phyloP scores from a whole-genome alignment of 768 basidiomycete genomes.

The Pulveroboletus ravenelii region DNA sequence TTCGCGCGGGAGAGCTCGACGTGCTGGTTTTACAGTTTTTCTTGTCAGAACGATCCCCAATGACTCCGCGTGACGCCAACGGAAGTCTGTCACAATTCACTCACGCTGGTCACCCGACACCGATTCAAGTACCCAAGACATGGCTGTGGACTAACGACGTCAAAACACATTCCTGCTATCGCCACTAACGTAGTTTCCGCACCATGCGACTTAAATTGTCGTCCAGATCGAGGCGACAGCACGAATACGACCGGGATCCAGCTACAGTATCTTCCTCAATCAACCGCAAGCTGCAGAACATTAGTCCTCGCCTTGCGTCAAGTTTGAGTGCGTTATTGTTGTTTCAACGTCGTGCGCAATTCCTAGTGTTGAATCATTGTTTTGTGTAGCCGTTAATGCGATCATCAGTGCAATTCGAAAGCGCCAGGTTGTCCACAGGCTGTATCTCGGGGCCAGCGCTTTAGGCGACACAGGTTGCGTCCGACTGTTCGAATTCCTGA shows the following conservation, averaged over 20 bases:
- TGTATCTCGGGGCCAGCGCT: conserved; percentile 52
- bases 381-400: conserved; percentile 42
- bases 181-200: not conserved
- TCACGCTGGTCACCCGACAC: conserved; percentile 10
- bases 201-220: conserved; percentile 25
- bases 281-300: conserved; percentile 20
- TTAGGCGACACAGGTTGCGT: conserved; percentile 56
- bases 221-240: conserved; percentile 20
- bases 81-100: not conserved
- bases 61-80: too few relatives aligned
- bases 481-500: conserved; percentile 50
- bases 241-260: conserved; percentile 25
- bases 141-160: not conserved
- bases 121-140: not conserved
- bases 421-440: conserved; percentile 46
- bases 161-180: not conserved
- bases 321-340: conserved; percentile 18
- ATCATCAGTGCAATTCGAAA: conserved; percentile 45
- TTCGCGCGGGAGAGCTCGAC: too few relatives aligned
- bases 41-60: too few relatives aligned
- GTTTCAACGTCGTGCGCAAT: not conserved
- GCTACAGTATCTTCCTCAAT: conserved; percentile 27
- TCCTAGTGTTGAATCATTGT: not conserved
- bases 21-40: too few relatives aligned
- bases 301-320: conserved; percentile 29